Conservation (phyloP, 192 early-diverging fungal species). For the Thamnidium elegans region DNA sequence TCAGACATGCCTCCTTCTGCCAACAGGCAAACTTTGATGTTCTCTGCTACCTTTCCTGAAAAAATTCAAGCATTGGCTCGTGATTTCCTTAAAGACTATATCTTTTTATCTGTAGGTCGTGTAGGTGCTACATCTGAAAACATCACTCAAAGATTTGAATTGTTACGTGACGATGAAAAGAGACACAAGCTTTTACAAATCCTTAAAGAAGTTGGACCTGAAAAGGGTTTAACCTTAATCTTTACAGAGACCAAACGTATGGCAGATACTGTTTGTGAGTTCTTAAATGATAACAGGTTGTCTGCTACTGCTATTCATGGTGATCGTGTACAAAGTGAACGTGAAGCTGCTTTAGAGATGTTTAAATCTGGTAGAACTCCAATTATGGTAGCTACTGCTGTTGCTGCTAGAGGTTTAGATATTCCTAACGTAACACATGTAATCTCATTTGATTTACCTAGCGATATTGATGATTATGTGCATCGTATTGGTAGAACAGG, state of each 20-base stretch:
- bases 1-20: slow-evolving; percentile 76
- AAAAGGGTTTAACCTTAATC: slow-evolving; percentile 80
- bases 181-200: slow-evolving; percentile 68
- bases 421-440: slow-evolving; percentile 85
- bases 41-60: slow-evolving; percentile 98
- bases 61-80: slow-evolving; percentile 88
- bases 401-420: slow-evolving; percentile 94
- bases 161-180: slow-evolving; percentile 82
- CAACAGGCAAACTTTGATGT: slow-evolving; percentile 97
- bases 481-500: slow-evolving; percentile 97
- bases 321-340: slow-evolving; percentile 93
- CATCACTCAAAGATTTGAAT: slow-evolving; percentile 75
- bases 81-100: slow-evolving; percentile 90
- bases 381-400: slow-evolving; percentile 96
- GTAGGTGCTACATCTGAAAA: slow-evolving; percentile 86
- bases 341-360: slow-evolving; percentile 90
- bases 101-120: slow-evolving; percentile 94
- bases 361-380: slow-evolving; percentile 83
- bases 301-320: slow-evolving; percentile 92
- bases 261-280: slow-evolving; percentile 79
- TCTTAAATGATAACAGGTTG: slow-evolving; percentile 79
- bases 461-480: slow-evolving; percentile 94
- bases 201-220: slow-evolving; percentile 71
- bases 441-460: slow-evolving; percentile 95
- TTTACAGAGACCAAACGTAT: slow-evolving; percentile 95